Base-by-base conservation (phyloP, 768 basidiomycete genomes). In the Tubosaeta sp. region DNA sequence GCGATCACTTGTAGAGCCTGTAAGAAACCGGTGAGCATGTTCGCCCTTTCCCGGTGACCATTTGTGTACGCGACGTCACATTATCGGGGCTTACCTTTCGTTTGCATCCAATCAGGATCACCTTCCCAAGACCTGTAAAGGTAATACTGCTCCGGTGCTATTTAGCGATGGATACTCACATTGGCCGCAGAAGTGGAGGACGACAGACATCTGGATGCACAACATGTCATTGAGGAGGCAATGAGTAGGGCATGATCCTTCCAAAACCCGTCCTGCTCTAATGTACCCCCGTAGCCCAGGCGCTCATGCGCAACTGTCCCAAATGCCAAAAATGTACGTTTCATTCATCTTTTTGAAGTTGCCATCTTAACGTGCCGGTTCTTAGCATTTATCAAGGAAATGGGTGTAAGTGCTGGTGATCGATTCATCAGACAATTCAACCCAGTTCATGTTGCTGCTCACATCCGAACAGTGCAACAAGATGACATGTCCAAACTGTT, bases 271-370 rank as follows among this genome's bases (percentile, higher is more conserved):
- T 32, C 8, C 31, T 37, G 16, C 38, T 34, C 38, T 50, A 33
- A 57, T 59, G 17, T 56, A 43, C 5, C 8, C 29, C 43, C 53
- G 11, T 50, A 90, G 88, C 89, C 32, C 76, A 77, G 41, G 93
- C 93, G 4, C 72, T 95, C 12, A 88, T 92, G 83, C 80, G 93
- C 34, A 86, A 84, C 56, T 97, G 94, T 69, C 94, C 94, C 0
- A 86, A 84, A 52, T 95, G 90, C 69, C 66, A 81, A 48, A 90
- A 92, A 77, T 77, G 91, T 88, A 55, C 17, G 71, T 69, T 39
- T 14, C 35, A 4, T 27, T 26, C 26, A 32, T n/a, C 33, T 5
- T 9, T 32, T 10, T 2, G 42, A 35, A 31, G 11, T 14, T 34
- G 8, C 3, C 22, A 17, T 43, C 38, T 47, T 51, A 32, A 46